Evolutionary conservation across 805 yeast genomes (phyloP).

Genomic region (Yamadazyma kitorensis): DNA sequence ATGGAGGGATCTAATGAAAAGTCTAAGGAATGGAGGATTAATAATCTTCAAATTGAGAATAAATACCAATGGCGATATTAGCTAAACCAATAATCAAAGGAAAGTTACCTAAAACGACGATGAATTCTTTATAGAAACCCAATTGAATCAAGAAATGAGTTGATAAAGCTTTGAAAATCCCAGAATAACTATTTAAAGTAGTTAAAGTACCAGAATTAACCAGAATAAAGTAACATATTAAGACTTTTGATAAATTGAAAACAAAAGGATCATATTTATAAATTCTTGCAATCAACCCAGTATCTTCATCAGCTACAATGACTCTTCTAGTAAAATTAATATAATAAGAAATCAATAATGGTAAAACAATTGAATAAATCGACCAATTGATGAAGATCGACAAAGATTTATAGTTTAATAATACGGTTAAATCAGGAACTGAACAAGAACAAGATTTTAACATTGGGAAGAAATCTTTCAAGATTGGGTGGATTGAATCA

Average conservation of each 20-base stretch:
- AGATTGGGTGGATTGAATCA: slow-evolving; percentile 31
- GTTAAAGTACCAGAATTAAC: slow-evolving; percentile 28
- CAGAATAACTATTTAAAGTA: slow-evolving; percentile 22
- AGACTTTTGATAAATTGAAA: slow-evolving; percentile 47
- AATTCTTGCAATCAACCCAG: slow-evolving; percentile 32
- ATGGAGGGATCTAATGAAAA: too few species aligned
- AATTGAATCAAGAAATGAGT: slow-evolving; percentile 33
- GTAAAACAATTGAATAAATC: slow-evolving; percentile 37
- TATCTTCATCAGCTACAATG: slow-evolving; percentile 29
- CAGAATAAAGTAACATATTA: slow-evolving; percentile 39
- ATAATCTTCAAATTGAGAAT: slow-evolving; percentile 49
- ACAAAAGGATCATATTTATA: slow-evolving; percentile 53
- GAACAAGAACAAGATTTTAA: slow-evolving; percentile 3
- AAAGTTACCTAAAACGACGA: slow-evolving; percentile 42
- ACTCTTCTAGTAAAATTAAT: slow-evolving; percentile 49
- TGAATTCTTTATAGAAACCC: slow-evolving; percentile 36
- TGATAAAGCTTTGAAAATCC: slow-evolving; percentile 25
- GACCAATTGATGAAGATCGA: slow-evolving; percentile 41
- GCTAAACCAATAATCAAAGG: slow-evolving; percentile 46
- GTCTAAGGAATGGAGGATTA: too few species aligned
- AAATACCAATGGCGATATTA: slow-evolving; percentile 46
- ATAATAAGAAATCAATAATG: slow-evolving; percentile 46
- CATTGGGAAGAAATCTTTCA: slow-evolving; percentile 29
- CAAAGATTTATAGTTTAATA: slow-evolving; percentile 25
- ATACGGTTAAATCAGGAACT: slow-evolving; percentile 35